phyloP scores from a whole-genome alignment of 176 grass and related monocot genomes.

The Tuctoria greenei region DNA sequence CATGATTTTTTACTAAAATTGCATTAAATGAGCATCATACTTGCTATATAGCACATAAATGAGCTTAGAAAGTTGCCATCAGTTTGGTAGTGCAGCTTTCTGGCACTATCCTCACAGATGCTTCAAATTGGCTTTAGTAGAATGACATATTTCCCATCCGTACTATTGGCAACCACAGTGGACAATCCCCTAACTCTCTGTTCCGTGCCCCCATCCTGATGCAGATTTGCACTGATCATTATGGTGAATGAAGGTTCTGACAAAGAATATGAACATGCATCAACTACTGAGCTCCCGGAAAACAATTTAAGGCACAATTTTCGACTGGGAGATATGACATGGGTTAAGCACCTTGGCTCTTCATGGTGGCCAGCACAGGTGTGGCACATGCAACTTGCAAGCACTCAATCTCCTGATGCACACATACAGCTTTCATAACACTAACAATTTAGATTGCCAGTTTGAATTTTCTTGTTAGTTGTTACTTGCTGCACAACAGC shows the following conservation, averaged over 20 bases:
- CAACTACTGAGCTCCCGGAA: slow-evolving; percentile 17
- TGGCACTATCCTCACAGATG: background rate
- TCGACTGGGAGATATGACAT: slow-evolving; percentile 68
- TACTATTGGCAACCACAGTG: background rate
- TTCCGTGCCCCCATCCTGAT: background rate
- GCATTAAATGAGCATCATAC: background rate
- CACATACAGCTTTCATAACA: background rate
- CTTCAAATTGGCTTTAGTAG: slow-evolving; percentile 16
- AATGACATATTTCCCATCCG: slow-evolving; percentile 12
- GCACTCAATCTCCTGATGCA: background rate
- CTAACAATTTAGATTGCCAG: background rate
- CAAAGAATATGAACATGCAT: slow-evolving; percentile 16
- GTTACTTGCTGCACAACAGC: background rate
- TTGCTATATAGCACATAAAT: background rate
- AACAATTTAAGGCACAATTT: slow-evolving; percentile 42
- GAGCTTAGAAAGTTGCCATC: background rate
- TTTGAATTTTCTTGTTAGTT: background rate
- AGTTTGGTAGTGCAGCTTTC: background rate
- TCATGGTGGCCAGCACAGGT: slow-evolving; percentile 99
- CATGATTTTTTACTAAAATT: background rate
- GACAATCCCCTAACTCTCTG: background rate
- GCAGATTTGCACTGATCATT: slow-evolving; percentile 28
- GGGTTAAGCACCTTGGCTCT: slow-evolving; percentile 57
- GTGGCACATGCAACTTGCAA: slow-evolving; percentile 18
- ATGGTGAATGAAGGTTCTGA: slow-evolving; percentile 37